Percentiles rank a stretch among this genome's conserved stretches.
phyloP scores from a whole-genome alignment of 768 basidiomycete species.

The Multifurca ochricompacta region DNA sequence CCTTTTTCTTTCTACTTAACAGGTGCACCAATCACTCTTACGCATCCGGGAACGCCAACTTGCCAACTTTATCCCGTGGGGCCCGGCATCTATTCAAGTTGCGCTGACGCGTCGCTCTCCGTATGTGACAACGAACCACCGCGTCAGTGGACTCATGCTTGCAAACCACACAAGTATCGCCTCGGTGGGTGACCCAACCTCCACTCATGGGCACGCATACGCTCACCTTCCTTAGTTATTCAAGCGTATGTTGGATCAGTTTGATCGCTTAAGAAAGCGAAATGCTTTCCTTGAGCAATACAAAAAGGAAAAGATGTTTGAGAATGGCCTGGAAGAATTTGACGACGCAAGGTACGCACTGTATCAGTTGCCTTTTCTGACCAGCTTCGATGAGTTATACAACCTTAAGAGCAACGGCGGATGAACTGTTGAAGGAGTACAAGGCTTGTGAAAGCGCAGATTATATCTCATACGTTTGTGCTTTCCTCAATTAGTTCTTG shows the following conservation, averaged over 20 bases:
- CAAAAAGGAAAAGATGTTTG: conserved; percentile 95
- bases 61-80: conserved; percentile 99
- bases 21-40: conserved; percentile 96
- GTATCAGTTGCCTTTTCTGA: not conserved
- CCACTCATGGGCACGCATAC: not conserved
- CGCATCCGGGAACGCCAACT: conserved; percentile 94
- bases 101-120: conserved; percentile 88
- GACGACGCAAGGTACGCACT: conserved; percentile 81
- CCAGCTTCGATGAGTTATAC: not conserved
- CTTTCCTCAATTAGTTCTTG: not conserved
- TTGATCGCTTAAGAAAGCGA: conserved; percentile 74
- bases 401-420: conserved; percentile 62
- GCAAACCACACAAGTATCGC: conserved; percentile 99
- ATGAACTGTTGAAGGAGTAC: conserved; percentile 88
- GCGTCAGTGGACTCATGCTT: conserved; percentile 96
- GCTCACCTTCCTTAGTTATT: conserved; percentile 57
- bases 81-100: conserved; percentile 96
- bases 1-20: not conserved
- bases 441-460: conserved; percentile 93
- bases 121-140: conserved; percentile 80
- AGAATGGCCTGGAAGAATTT: conserved; percentile 89
- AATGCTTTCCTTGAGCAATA: conserved; percentile 97
- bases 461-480: conserved; percentile 80
- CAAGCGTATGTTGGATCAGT: conserved; percentile 94
- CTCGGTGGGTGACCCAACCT: conserved; percentile 64